These are phyloP conservation scores for Cubamyces lactineus DNA, from an alignment of 768 basidiomycete species.

Conservation along the genomic window DNA sequence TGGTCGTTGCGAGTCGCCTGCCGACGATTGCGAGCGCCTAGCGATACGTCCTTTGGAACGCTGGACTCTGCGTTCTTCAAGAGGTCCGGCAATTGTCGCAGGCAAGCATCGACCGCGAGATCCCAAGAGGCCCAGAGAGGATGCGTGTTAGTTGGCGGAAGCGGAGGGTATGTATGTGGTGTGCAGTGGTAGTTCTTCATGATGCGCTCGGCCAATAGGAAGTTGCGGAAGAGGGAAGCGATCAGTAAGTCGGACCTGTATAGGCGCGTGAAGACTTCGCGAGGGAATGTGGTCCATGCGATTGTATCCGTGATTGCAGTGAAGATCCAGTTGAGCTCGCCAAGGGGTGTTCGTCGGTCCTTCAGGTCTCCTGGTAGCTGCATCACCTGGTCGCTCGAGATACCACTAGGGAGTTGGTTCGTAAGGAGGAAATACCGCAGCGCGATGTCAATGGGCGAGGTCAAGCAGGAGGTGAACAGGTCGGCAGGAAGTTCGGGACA, in stretches of 20 bases:
- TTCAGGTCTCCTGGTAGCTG: slow-evolving; percentile 96
- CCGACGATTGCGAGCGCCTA: slow-evolving; percentile 31
- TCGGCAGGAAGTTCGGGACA: slow-evolving; percentile 97
- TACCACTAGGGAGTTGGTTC: slow-evolving; percentile 78
- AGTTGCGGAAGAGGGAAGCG: slow-evolving; percentile 95
- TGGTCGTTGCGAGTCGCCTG: slow-evolving; percentile 24
- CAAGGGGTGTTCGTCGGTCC: slow-evolving; percentile 93
- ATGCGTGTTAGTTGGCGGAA: slow-evolving; percentile 97
- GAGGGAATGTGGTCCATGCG: slow-evolving; percentile 96
- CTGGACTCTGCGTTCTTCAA: slow-evolving; percentile 42
- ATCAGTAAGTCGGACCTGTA: slow-evolving; percentile 96
- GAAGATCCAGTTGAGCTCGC: slow-evolving; percentile 99
- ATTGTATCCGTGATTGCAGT: slow-evolving; percentile 99
- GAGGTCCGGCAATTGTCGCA: slow-evolving; percentile 90
- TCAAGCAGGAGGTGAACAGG: slow-evolving; percentile 95
- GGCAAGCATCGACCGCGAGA: slow-evolving; percentile 90
- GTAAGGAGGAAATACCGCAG: slow-evolving; percentile 93
- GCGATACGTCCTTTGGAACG: slow-evolving; percentile 27
- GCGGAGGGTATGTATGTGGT: slow-evolving; percentile 87
- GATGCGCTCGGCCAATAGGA: slow-evolving; percentile 94
- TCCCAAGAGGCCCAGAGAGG: slow-evolving; percentile 98
- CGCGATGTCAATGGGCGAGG: slow-evolving; percentile 97
- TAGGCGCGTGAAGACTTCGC: slow-evolving; percentile 89
- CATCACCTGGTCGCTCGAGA: slow-evolving; percentile 88
- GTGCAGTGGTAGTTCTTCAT: slow-evolving; percentile 99